Evolutionary conservation across 192 early-diverging fungal genomes (phyloP), one percentile per base, ranked within the genome.

Genomic region (Allomyces macrogynus): DNA sequence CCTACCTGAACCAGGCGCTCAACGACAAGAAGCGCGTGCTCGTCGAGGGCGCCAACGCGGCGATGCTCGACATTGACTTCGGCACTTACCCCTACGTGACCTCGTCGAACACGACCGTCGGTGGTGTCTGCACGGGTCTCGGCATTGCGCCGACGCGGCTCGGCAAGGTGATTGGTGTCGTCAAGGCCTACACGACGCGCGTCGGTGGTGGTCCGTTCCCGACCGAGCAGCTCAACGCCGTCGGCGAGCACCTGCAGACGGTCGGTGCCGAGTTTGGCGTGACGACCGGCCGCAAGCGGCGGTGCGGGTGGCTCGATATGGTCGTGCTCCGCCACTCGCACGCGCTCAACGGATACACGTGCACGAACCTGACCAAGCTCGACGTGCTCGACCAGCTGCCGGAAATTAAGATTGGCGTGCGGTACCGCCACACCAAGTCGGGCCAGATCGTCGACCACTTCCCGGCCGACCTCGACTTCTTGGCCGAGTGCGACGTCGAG

Each of bases 71-170:
- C 77, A 72, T 99, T 60, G 95, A 99, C 72, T 96, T 89, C 79
- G 95, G 95, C 72, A 99, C 95, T 24, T 99, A 96, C 67, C 95
- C 95, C 16, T 99, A 84, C 73, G 95, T 99, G 40, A 99, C 93
- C 26, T 92, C 89, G 63, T 95, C 91, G 64, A 95, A 87, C 78
- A 99, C 95, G 10, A 80, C 86, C 23, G 70, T 99, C 43, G 95
- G 93, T 63, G 95, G 95, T 68, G 93, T 95, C 44, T 91, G 86
- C 73, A 94, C 91, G 26, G 95, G 95, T 60, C 80, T 99, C 63
- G 93, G 95, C 61, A 82, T 99, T 65, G 87, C 95, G 42, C 93
- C 93, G 20, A 78, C 65, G 69, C 81, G 78, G 63, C 83, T 98
- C 64, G 83, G 79, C 24, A 80, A 87, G 49, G 82, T 91, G 12